Evolutionary conservation across 106 monocot genomes (phyloP).

Genomic region (Acorus gramineus): DNA sequence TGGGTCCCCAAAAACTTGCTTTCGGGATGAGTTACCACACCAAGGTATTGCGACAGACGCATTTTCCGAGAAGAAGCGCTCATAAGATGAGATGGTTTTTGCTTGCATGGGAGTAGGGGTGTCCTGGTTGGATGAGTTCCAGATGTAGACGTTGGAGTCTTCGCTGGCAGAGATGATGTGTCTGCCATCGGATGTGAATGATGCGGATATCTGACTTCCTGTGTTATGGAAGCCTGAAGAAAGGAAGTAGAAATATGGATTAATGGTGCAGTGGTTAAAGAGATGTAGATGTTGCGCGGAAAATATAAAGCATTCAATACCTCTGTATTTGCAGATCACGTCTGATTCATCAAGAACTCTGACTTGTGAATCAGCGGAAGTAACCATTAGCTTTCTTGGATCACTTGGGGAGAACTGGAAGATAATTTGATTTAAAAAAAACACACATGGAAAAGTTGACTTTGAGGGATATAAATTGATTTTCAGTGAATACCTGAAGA

Average conservation of each 20-base stretch:
- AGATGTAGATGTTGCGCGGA: background rate
- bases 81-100: conserved; percentile 44
- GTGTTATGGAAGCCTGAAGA: conserved; percentile 51
- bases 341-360: conserved; percentile 51
- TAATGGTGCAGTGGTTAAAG: background rate
- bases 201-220: conserved; percentile 61
- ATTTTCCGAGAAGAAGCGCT: conserved; percentile 50
- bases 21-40: conserved; percentile 25
- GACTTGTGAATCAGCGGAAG: conserved; percentile 60
- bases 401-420: conserved; percentile 58
- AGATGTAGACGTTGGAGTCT: conserved; percentile 71
- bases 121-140: conserved; percentile 38
- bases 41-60: conserved; percentile 72
- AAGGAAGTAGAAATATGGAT: background rate
- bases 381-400: conserved; percentile 42
- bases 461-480: background rate
- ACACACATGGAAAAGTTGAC: background rate
- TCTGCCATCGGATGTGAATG: conserved; percentile 59
- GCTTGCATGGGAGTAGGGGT: conserved; percentile 11
- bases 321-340: conserved; percentile 49
- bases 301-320: conserved; percentile 11
- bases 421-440: background rate
- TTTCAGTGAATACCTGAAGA: conserved; percentile 3
- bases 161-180: conserved; percentile 82
- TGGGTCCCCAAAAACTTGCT: conserved; percentile 4